A percentile compares a stretch with the other conserved stretches of the same genome.
Conservation (phyloP, 2,329 filamentous ascomycete species). For the Fusarium sp. region DNA sequence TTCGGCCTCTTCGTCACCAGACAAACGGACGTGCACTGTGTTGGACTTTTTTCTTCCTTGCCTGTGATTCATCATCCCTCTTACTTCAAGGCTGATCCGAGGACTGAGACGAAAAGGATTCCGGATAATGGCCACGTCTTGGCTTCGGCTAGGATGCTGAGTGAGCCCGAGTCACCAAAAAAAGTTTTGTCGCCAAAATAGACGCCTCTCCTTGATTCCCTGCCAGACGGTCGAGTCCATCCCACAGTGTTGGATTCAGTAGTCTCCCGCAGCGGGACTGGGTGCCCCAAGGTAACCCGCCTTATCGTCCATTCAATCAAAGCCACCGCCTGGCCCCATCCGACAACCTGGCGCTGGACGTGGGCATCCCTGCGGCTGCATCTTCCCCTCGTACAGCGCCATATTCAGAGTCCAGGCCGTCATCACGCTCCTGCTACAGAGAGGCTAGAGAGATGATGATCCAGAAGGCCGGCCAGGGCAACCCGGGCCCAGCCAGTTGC, state of each 20-base stretch:
- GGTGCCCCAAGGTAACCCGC: slow-evolving; percentile 16
- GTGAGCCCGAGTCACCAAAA: background rate
- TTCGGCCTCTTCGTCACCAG: slow-evolving; percentile 12
- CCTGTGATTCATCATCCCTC: slow-evolving; percentile 1
- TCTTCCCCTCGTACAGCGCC: slow-evolving; percentile 37
- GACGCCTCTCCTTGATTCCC: slow-evolving; percentile 24
- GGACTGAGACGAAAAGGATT: slow-evolving; percentile 4
- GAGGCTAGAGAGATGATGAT: slow-evolving; percentile 37
- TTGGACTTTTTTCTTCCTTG: slow-evolving; percentile 3
- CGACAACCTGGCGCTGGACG: slow-evolving; percentile 43
- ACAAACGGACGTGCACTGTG: slow-evolving; percentile 13
- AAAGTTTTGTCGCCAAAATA: slow-evolving; percentile 6
- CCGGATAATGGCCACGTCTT: background rate
- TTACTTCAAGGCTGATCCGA: background rate
- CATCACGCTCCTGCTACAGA: slow-evolving; percentile 38
- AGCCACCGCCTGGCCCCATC: slow-evolving; percentile 45
- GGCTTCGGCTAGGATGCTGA: background rate
- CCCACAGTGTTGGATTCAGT: slow-evolving; percentile 23
- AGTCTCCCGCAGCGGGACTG: slow-evolving; percentile 26
- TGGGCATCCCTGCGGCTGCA: slow-evolving; percentile 36
- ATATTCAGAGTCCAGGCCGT: slow-evolving; percentile 38
- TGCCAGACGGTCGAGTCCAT: slow-evolving; percentile 19
- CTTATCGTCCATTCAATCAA: slow-evolving; percentile 43
- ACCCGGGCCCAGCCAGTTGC: slow-evolving; percentile 39
- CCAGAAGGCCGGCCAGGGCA: slow-evolving; percentile 40